Percentiles rank a stretch among this genome's conserved stretches.
phyloP scores from a whole-genome alignment of 208 protist genomes.

The Leishmania turanica region DNA sequence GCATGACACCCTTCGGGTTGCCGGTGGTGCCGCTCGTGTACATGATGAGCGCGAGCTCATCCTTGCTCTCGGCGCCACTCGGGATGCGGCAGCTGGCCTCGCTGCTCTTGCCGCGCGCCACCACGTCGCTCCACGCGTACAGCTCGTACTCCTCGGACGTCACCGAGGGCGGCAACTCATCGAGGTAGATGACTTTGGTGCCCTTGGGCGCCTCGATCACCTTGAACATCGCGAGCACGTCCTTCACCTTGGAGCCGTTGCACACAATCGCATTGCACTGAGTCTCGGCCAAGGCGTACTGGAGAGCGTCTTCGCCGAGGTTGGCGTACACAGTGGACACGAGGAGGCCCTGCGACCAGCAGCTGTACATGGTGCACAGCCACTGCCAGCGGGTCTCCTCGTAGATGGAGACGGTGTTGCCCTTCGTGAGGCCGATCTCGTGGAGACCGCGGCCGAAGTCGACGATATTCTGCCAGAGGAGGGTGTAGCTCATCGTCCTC shows the following conservation, averaged over 20 bases:
- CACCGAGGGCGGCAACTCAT: conserved; percentile 42
- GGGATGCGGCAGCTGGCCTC: conserved; percentile 34
- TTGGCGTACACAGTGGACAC: conserved; percentile 86
- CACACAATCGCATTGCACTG: conserved; percentile 71
- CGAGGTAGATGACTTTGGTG: conserved; percentile 68
- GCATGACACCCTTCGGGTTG: conserved; percentile 88
- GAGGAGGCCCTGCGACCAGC: conserved; percentile 68
- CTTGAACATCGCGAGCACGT: conserved; percentile 56
- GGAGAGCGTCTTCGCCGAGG: conserved; percentile 79
- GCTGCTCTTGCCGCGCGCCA: conserved; percentile 50
- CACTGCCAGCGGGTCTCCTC: conserved; percentile 90
- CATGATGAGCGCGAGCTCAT: conserved; percentile 83
- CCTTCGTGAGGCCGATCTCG: conserved; percentile 60
- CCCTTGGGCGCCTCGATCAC: conserved; percentile 10
- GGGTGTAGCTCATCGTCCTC: conserved; percentile 53
- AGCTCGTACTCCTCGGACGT: conserved; percentile 39
- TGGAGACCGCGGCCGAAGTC: conserved; percentile 50
- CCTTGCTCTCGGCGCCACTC: conserved; percentile 27
- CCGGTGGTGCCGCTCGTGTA: conserved; percentile 93
- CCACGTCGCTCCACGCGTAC: conserved; percentile 58
- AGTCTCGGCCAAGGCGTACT: conserved; percentile 75
- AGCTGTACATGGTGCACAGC: conserved; percentile 64
- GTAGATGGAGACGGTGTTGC: conserved; percentile 62
- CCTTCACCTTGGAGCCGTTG: conserved; percentile 59
- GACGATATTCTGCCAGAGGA: conserved; percentile 58